A percentile compares a stretch with the other conserved stretches of the same genome.
phyloP scores from a whole-genome alignment of 805 yeast genomes.

The Schwanniomyces vanrijiae region DNA sequence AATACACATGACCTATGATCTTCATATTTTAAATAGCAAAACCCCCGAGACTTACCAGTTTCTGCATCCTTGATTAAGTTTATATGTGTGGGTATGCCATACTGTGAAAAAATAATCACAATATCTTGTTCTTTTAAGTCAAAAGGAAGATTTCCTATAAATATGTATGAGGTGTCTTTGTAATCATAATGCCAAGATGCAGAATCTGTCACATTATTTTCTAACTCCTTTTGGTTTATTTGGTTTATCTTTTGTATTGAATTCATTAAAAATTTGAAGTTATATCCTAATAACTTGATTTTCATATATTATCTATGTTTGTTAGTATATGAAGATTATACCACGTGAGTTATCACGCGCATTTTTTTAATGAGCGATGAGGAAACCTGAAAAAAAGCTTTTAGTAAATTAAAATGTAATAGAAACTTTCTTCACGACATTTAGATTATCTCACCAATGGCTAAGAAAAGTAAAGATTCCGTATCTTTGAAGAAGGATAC shows the following conservation, averaged over 20 bases:
- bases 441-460: slow-evolving; percentile 3
- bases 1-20: slow-evolving; percentile 76
- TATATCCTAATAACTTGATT: background rate
- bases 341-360: background rate
- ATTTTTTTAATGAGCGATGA: background rate
- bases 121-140: slow-evolving; percentile 75
- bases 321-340: background rate
- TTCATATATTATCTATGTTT: background rate
- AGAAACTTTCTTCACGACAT: background rate
- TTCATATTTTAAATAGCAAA: slow-evolving; percentile 80
- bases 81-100: slow-evolving; percentile 80
- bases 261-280: slow-evolving; percentile 24
- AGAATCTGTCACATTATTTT: slow-evolving; percentile 51
- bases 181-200: slow-evolving; percentile 93
- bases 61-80: slow-evolving; percentile 64
- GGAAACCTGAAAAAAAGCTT: slow-evolving; percentile 1
- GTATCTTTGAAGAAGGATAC: slow-evolving; percentile 3
- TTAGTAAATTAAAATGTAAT: background rate
- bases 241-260: slow-evolving; percentile 46
- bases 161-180: slow-evolving; percentile 71
- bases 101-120: slow-evolving; percentile 79
- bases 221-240: slow-evolving; percentile 68
- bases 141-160: slow-evolving; percentile 69
- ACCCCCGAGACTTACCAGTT: slow-evolving; percentile 54
- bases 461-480: slow-evolving; percentile 5